phyloP scores from a whole-genome alignment of 148 eudicot genomes.

The Amaranthus palmeri region DNA sequence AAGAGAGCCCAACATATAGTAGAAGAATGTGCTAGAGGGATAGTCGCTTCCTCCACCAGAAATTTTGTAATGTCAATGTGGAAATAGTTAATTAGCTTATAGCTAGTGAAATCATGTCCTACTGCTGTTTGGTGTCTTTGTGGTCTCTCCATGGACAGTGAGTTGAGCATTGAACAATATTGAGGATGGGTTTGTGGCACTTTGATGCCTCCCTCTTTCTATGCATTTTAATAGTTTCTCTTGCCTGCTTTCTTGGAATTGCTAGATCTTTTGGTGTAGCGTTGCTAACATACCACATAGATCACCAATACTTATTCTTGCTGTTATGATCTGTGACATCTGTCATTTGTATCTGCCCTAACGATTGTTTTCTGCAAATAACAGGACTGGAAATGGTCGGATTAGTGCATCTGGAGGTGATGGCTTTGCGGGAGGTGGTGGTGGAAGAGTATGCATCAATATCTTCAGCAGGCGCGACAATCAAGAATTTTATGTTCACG shows the following conservation, averaged over 20 bases:
- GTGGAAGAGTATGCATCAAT: slow-evolving; percentile 78
- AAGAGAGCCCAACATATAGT: not conserved
- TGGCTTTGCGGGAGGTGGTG: slow-evolving; percentile 97
- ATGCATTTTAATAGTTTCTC: slow-evolving; percentile 4
- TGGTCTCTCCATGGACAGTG: not conserved
- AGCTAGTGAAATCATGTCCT: not conserved
- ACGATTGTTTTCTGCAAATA: slow-evolving; percentile 13
- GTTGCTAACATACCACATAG: slow-evolving; percentile 10
- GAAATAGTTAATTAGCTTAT: not conserved
- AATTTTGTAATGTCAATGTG: not conserved
- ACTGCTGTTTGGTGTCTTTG: not conserved
- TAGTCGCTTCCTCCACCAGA: not conserved
- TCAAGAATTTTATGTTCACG: slow-evolving; percentile 57
- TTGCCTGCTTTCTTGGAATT: too few relatives aligned
- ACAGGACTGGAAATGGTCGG: slow-evolving; percentile 80
- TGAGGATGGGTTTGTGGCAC: not conserved
- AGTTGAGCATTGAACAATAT: not conserved
- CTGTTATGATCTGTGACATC: slow-evolving; percentile 9
- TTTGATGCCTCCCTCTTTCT: not conserved
- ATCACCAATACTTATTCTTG: slow-evolving; percentile 1
- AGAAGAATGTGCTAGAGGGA: not conserved
- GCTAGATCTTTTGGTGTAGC: not conserved
- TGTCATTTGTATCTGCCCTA: slow-evolving; percentile 9
- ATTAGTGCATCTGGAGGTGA: slow-evolving; percentile 83
- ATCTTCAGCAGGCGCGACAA: slow-evolving; percentile 73